Base-by-base conservation (phyloP, 148 eudicot species). In the Cornus kousa region DNA sequence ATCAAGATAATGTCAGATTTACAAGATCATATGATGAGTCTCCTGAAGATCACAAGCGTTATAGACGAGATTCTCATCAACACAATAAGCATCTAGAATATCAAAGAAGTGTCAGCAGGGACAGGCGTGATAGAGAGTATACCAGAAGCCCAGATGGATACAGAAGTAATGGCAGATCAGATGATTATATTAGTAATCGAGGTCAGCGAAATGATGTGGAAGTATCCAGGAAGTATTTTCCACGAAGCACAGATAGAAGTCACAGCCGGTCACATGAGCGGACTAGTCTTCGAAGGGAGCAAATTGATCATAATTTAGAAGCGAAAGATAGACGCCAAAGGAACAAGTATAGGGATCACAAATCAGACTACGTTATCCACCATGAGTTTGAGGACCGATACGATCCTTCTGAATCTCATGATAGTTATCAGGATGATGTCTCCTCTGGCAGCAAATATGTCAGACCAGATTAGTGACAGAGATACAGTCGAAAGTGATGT, bases 351-450 rank as follows among this genome's bases (percentile, higher is more conserved):
- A 79, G 83, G 74, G 62, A 75, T 81, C 79, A 53, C 43, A 80
- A 72, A 80, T 83, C 86, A 62, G 78, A 79, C 64, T 83, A 86
- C 33, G 79, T 68, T 66, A 72, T 71, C 68, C 78, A 66, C 3
- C 77, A 77, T 85, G 91, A 82, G 72, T 87, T 91, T 74, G 86
- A 83, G 60, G 99, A 97, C 88, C 84, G 99, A 90, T 97, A 97
- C 76, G 91, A 91, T 85, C 99, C 99, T 83, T 84, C 91, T 67
- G 82, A 82, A 78, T 86, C 94, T 74, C 79, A 74, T 70, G 86
- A 88, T 70, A 39, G 37, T 60, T 76, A 84, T 60, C 88, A 85
- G 72, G 83, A 87, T 57, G 82, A 78, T 80, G 74, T 72, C 74
- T 83, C 55, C 39, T 76, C 66, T 70, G 78, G 67, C 74, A 77